Base-by-base conservation (phyloP, 495 filamentous ascomycete species). In the Rhypophila decipiens region DNA sequence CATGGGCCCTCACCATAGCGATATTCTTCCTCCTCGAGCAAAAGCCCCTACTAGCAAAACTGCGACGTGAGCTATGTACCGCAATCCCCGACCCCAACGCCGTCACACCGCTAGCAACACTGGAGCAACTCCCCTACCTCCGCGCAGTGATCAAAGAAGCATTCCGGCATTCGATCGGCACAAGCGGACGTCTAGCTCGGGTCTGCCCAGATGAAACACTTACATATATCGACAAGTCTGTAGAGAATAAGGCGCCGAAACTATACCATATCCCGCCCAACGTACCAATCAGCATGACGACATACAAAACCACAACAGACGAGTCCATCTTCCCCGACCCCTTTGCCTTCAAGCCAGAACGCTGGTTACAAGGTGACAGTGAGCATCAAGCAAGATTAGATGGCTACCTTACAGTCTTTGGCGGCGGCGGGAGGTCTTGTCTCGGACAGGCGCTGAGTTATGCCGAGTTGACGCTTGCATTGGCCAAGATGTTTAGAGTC, bases 291-390 rank as follows among this genome's bases (percentile, higher is more conserved):
- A 17, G 40, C 24, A 68, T 68, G 49, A 64, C 66, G 11, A 56
- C 58, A 3, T 69, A 65, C 55, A 58, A 65, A 47, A 59, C 71
- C 2, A 66, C 69, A 38, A 60, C 60, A 33, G 55, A 73, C 48
- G 40, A 62, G 2, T 42, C 39, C 2, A 58, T 73, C 21, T 78
- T 71, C 49, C 63, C 71, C 1, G 51, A 73, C 10, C 67, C 72
- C 0, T 39, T 59, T 11, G 48, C 29, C 13, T 77, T 77, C 47
- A 37, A 59, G 13, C 75, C 75, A 0, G 61, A 71, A 23, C 66
- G 75, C 24, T 79, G 74, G 73, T 54, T 72, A 13, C 29, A 33
- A 33, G 39, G 24, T 3, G 39, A 41, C 22, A 17, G 13, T 33
- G 29, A 33, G 29, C 29, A 33, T 8, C 27, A 15, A 2, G 8